Percentiles rank a stretch among this genome's conserved stretches.
Evolutionary conservation across 1,284 basidiomycete genomes (phyloP).

Genomic region (Malassezia nana): DNA sequence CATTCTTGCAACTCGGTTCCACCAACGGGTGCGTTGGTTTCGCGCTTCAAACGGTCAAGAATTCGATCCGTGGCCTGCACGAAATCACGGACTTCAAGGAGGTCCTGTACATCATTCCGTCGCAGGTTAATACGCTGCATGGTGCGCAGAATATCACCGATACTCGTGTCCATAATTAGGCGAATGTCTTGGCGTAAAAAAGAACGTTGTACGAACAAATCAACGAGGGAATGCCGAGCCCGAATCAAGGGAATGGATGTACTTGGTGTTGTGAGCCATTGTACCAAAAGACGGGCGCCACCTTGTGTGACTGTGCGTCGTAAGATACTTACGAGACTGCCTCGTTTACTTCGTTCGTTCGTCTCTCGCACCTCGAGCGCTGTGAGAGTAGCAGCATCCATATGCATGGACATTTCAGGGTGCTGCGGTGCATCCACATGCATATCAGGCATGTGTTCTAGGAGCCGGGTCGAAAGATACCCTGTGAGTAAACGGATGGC

Average conservation of each 20-base stretch:
- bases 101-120: constrained; percentile 40
- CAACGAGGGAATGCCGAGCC: constrained; percentile 30
- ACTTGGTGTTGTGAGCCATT: constrained; percentile 38
- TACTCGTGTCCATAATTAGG: constrained; percentile 18
- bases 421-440: constrained; percentile 5
- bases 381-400: constrained; percentile 41
- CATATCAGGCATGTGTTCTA: constrained; percentile 21
- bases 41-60: constrained; percentile 7
- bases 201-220: constrained; percentile 20
- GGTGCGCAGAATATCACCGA: constrained; percentile 37
- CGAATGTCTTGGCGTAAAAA: constrained; percentile 34
- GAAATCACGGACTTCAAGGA: constrained; percentile 41
- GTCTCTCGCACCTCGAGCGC: constrained; percentile 37
- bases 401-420: constrained; percentile 25
- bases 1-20: constrained; percentile 11
- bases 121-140: constrained; percentile 34
- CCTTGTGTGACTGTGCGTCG: constrained; percentile 42
- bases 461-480: constrained; percentile 37
- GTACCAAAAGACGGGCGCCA: constrained; percentile 33
- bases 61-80: constrained; percentile 22
- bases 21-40: not conserved
- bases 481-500: constrained; percentile 28
- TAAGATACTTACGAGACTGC: constrained; percentile 33
- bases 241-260: constrained; percentile 27
- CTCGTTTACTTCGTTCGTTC: constrained; percentile 28